Conservation (phyloP, 169 alveolate species). For the Eimeria acervulina region DNA sequence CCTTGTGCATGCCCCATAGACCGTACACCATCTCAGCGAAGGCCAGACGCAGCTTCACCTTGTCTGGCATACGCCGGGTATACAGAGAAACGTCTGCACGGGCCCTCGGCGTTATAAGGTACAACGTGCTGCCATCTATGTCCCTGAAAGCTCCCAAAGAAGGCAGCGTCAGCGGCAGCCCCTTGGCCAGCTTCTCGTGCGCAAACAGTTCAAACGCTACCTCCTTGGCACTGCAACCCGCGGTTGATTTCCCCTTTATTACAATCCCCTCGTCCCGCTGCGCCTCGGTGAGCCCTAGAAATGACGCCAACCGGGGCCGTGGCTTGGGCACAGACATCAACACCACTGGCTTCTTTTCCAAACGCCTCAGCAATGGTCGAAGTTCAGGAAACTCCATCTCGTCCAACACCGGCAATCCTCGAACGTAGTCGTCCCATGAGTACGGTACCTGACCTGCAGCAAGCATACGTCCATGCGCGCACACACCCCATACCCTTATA, state of each 20-base stretch:
- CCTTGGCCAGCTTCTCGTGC: conserved; percentile 43
- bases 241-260: conserved; percentile 49
- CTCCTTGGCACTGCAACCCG: conserved; percentile 35
- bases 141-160: conserved; percentile 73
- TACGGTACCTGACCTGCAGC: conserved; percentile 65
- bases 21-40: conserved; percentile 79
- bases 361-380: conserved; percentile 28
- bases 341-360: conserved; percentile 30
- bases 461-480: not conserved
- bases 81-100: conserved; percentile 75
- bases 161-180: conserved; percentile 70
- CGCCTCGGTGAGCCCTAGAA: conserved; percentile 49
- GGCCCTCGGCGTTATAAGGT: conserved; percentile 72
- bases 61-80: conserved; percentile 41
- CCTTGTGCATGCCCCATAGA: conserved; percentile 60
- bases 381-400: conserved; percentile 69
- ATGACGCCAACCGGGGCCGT: conserved; percentile 44
- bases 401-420: conserved; percentile 67
- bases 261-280: conserved; percentile 73
- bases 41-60: conserved; percentile 62
- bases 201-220: conserved; percentile 70
- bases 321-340: conserved; percentile 49
- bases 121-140: conserved; percentile 18
- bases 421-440: conserved; percentile 60
- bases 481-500: not conserved